Percentiles rank a stretch among this genome's conserved stretches.
These are phyloP conservation scores for Pseudogymnoascus sp. DNA, from an alignment of 2,329 filamentous ascomycete genomes.

Conservation along the genomic window DNA sequence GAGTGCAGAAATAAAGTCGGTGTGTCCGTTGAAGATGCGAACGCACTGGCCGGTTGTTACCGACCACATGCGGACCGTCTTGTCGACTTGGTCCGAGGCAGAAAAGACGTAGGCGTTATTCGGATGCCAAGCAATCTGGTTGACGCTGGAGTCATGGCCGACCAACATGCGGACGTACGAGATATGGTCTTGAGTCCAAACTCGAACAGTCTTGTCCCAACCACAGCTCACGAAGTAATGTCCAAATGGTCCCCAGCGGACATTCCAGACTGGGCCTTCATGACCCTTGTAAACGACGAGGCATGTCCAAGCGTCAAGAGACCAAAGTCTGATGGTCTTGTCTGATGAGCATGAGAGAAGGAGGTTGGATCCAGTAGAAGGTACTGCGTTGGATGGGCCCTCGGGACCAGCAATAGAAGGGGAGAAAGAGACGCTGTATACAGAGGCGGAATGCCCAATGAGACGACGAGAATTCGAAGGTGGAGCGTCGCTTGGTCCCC, in stretches of 20 bases:
- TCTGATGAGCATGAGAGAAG: conserved; percentile 84
- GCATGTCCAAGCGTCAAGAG: conserved; percentile 83
- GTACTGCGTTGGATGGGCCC: conserved; percentile 16
- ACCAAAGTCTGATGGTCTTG: conserved; percentile 86
- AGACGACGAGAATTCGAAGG: conserved; percentile 65
- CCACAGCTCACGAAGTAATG: conserved; percentile 90
- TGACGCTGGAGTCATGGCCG: conserved; percentile 90
- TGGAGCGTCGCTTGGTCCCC: conserved; percentile 54
- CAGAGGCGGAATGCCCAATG: conserved; percentile 82
- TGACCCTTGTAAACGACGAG: conserved; percentile 92
- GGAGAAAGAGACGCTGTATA: conserved; percentile 86
- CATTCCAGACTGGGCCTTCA: conserved; percentile 79
- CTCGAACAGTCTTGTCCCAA: conserved; percentile 80
- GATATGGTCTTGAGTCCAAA: conserved; percentile 91
- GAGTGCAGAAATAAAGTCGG: conserved; percentile 75
- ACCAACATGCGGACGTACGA: conserved; percentile 82
- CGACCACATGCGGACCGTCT: conserved; percentile 95
- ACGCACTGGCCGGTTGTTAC: conserved; percentile 81
- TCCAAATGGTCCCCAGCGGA: conserved; percentile 85
- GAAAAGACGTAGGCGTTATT: conserved; percentile 94
- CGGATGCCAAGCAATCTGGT: conserved; percentile 85
- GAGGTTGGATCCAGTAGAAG: conserved; percentile 58
- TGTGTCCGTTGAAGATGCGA: conserved; percentile 86
- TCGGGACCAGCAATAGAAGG: conserved; percentile 27
- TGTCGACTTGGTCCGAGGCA: conserved; percentile 74